These are phyloP conservation scores for Moniliella sp. DNA, from an alignment of 1,284 basidiomycete genomes.

Conservation along the genomic window DNA sequence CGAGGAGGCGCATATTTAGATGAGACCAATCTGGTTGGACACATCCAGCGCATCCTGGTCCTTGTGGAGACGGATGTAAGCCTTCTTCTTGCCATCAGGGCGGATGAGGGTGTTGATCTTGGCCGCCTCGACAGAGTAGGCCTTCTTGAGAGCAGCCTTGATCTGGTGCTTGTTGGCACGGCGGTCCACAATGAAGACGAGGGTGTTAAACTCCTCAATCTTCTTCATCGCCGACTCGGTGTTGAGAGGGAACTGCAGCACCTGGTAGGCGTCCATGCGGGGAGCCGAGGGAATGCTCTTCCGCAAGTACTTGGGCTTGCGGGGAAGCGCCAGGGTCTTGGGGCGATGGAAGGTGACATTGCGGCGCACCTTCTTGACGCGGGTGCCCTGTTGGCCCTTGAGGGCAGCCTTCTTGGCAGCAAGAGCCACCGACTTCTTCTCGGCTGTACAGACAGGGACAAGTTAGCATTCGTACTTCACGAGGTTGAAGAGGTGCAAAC, in stretches of 20 bases:
- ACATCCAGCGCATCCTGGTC: slow-evolving; percentile 95
- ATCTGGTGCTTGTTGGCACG: slow-evolving; percentile 82
- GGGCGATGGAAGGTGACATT: slow-evolving; percentile 87
- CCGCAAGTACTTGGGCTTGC: slow-evolving; percentile 74
- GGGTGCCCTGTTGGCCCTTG: slow-evolving; percentile 58
- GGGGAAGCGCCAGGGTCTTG: slow-evolving; percentile 68
- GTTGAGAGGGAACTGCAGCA: slow-evolving; percentile 54
- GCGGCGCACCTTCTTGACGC: slow-evolving; percentile 59
- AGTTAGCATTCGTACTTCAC: too few species aligned
- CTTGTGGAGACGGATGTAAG: slow-evolving; percentile 76
- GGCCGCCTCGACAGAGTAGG: slow-evolving; percentile 86
- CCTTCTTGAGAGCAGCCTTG: slow-evolving; percentile 95
- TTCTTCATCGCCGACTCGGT: slow-evolving; percentile 49
- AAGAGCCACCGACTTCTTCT: slow-evolving; percentile 43
- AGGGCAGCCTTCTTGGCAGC: slow-evolving; percentile 87
- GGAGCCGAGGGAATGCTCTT: slow-evolving; percentile 79
- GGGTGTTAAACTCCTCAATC: slow-evolving; percentile 98
- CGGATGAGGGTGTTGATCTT: slow-evolving; percentile 96
- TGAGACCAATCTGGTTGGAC: slow-evolving; percentile 70
- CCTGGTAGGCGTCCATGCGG: slow-evolving; percentile 88
- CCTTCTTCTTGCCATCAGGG: slow-evolving; percentile 98
- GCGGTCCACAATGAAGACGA: slow-evolving; percentile 90
- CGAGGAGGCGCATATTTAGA: slow-evolving; percentile 10
- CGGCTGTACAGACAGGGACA: neutral
- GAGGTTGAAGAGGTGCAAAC: too few species aligned